Conservation (phyloP, 2,329 filamentous ascomycete genomes). For the Furcasterigmium sp. region DNA sequence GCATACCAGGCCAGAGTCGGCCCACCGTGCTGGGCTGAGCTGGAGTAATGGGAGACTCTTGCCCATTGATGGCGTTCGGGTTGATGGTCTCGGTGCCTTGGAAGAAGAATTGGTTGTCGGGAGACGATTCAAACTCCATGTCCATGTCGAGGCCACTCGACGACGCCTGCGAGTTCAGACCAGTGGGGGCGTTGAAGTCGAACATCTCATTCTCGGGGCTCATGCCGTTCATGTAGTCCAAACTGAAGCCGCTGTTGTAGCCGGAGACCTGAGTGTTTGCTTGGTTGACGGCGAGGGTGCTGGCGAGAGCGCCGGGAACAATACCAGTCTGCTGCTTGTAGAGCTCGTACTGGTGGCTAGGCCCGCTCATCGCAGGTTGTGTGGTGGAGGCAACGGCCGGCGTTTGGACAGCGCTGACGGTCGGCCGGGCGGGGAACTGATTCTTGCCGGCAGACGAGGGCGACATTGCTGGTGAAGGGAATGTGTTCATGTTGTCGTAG, state of each 20-base stretch:
- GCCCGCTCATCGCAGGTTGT: slow-evolving; percentile 64
- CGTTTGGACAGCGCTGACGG: slow-evolving; percentile 47
- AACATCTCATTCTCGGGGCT: slow-evolving; percentile 61
- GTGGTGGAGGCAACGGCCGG: slow-evolving; percentile 45
- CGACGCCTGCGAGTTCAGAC: slow-evolving; percentile 40
- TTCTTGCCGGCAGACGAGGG: slow-evolving; percentile 48
- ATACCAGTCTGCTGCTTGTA: slow-evolving; percentile 96
- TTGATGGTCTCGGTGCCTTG: slow-evolving; percentile 52
- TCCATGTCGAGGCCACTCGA: slow-evolving; percentile 62
- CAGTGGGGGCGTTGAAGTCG: slow-evolving; percentile 64
- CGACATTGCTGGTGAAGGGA: slow-evolving; percentile 56
- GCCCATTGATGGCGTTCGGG: slow-evolving; percentile 63
- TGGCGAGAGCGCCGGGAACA: slow-evolving; percentile 75
- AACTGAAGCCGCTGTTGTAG: slow-evolving; percentile 42
- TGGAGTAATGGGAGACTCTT: slow-evolving; percentile 46
- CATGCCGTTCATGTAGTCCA: slow-evolving; percentile 47
- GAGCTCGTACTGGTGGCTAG: slow-evolving; percentile 91
- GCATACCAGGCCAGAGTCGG: slow-evolving; percentile 87
- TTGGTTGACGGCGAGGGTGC: slow-evolving; percentile 73
- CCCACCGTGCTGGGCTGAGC: slow-evolving; percentile 54
- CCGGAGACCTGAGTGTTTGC: slow-evolving; percentile 46
- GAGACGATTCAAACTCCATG: slow-evolving; percentile 44
- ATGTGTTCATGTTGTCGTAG: slow-evolving; percentile 54
- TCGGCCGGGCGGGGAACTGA: slow-evolving; percentile 43
- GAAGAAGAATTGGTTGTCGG: slow-evolving; percentile 62